Base-by-base conservation (phyloP, 345 rosid genomes). In the Populus alba region DNA sequence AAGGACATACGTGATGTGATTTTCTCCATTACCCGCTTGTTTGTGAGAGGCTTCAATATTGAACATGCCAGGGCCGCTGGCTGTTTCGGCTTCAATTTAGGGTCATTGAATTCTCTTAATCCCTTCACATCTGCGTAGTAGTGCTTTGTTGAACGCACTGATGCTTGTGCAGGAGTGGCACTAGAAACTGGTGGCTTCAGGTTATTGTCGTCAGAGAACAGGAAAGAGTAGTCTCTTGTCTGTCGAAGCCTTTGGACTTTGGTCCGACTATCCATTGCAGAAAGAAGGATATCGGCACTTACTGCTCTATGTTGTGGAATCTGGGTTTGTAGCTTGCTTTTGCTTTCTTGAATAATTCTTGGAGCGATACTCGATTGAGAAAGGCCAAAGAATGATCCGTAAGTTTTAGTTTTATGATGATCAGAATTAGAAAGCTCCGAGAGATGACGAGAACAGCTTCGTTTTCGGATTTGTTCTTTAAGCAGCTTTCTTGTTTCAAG, bases 331-430 rank as follows among this genome's bases (percentile, higher is more conserved):
- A 91, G 83, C 82, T 91, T 93, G 90, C 91, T 92, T 81, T 93
- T 93, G 93, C 92, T 92, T 82, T 93, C 95, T 81, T 87, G 91
- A 78, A 92, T 88, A 73, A 93, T 94, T 80, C 96, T 90, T 2
- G 82, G 89, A 13, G 99, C 85, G 70, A 95, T 90, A 55, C 86
- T 87, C 45, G 97, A 91, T 80, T 76, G 87, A 23, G 97, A 89
- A 73, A 92, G 97, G 68, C 99, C 97, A 89, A 93, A 95, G 82
- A 95, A 95, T 49, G 94, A 92, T 23, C 97, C 96, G 80, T 4
- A 4, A 47, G 15, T 11, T 13, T 16, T 47, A 4, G 18, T 47
- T 47, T 11, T 43, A 43, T 43, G 15, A 43, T 15, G 53, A 47
- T 4, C 18, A 15, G 53, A 47, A 47, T 16, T 1, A 1, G 53